Evolutionary conservation across 2,329 filamentous ascomycete species (phyloP), one percentile per base, ranked within the genome.

Genomic region (Nemania diffusa): DNA sequence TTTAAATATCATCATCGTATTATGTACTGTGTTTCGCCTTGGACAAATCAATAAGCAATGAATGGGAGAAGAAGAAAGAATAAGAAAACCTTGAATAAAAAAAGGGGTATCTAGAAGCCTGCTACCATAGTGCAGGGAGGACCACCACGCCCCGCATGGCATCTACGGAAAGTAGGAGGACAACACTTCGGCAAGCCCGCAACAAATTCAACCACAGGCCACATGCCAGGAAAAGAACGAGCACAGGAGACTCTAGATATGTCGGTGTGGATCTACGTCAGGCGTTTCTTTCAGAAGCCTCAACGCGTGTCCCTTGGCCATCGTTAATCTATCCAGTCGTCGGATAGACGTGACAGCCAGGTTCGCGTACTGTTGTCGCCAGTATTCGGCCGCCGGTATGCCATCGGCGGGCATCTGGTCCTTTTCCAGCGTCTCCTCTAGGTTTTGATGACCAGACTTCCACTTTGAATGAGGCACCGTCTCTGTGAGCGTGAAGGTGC

Each of bases 401-500:
- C 79, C 79, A 5, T 71, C 72, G 13, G 71, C 60, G 56, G 73
- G 70, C 71, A 76, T 71, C 64, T 74, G 61, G 69, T 69, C 68
- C n/a, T 60, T 66, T 34, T 65, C 67, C 7, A 65, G 64, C 20
- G 71, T 57, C 53, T 73, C 63, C 15, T 69, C 62, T 53, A 64
- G 44, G 1, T 60, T 71, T 57, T 71, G 72, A 57, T 68, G 60
- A 40, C 66, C 73, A 65, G 74, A 77, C 72, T 78, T 81, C 81
- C 82, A 84, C 71, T 79, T 79, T 6, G 76, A 78, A 55, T 82
- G 78, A 69, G 78, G 79, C 42, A 85, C 85, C 68, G 75, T 77
- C 72, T 85, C 84, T 59, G 82, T 79, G 77, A 90, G 85, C 29
- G 80, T 82, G 70, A 88, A 89, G 51, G 80, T 79, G 1, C 85